A percentile compares a stretch with the other conserved stretches of the same genome.
Evolutionary conservation across 495 filamentous ascomycete genomes (phyloP).

Genomic region (Aspergillus conjunctus): DNA sequence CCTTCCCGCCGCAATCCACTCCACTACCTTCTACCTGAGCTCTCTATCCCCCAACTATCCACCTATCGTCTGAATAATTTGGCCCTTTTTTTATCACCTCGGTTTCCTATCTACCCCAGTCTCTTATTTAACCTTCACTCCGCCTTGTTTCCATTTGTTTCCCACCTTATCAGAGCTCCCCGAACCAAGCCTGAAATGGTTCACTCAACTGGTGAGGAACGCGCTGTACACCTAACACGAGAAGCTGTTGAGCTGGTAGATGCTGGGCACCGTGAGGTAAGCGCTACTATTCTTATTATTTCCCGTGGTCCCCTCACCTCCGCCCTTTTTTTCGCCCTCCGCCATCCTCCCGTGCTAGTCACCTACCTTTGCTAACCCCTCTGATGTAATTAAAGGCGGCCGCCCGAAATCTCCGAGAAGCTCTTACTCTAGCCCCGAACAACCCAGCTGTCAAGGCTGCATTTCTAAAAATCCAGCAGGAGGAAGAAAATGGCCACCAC

Average conservation of each 20-base stretch:
- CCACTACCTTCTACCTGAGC: conserved; percentile 4
- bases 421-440: conserved; percentile 60
- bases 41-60: not conserved
- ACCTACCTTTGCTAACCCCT: conserved; percentile 9
- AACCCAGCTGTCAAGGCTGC: conserved; percentile 55
- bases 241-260: conserved; percentile 55
- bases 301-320: not conserved
- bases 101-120: not conserved
- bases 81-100: not conserved
- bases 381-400: conserved; percentile 49
- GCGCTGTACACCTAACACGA: conserved; percentile 50
- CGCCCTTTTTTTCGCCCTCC: conserved; percentile 2
- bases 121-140: conserved; percentile 14
- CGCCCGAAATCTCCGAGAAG: conserved; percentile 62
- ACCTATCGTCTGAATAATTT: not conserved
- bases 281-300: conserved; percentile 1
- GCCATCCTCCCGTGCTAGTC: not conserved
- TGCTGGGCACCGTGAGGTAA: conserved; percentile 52
- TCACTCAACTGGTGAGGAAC: conserved; percentile 48
- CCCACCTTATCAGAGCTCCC: conserved; percentile 17
- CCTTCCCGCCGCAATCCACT: conserved; percentile 7
- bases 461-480: conserved; percentile 53
- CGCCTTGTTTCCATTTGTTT: conserved; percentile 15
- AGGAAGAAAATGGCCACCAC: conserved; percentile 51
- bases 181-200: conserved; percentile 49